These are phyloP conservation scores for Musa beccarii DNA, from an alignment of 176 grass and related monocot genomes.

Conservation along the genomic window DNA sequence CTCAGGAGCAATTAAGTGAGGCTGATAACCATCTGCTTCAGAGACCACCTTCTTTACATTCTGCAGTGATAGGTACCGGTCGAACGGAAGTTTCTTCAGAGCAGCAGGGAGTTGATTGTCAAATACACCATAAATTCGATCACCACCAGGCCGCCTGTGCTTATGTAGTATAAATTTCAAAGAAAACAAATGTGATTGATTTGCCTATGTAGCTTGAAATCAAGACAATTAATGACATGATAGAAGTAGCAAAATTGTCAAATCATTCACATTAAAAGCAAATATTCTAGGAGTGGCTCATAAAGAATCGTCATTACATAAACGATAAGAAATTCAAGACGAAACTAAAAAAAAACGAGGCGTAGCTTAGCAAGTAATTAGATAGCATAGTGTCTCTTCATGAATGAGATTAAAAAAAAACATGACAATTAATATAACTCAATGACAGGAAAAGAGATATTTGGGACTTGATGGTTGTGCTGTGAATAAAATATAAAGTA, in stretches of 20 bases:
- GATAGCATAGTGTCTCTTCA: no score
- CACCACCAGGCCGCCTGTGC: conserved; percentile 54
- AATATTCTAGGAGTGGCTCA: not conserved
- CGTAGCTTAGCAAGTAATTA: no score
- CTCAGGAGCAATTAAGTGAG: conserved; percentile 71
- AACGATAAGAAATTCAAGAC: no score
- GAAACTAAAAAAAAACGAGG: no score
- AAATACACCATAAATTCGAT: conserved; percentile 55
- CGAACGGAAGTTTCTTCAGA: conserved; percentile 51
- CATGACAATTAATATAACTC: no score
- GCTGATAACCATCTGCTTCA: conserved; percentile 74
- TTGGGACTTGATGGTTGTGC: no score
- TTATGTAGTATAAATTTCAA: conserved; percentile 16
- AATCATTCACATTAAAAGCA: not conserved
- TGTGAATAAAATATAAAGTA: no score
- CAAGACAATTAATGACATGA: not conserved
- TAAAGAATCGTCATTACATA: not conserved
- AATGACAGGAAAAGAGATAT: no score
- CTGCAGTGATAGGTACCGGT: conserved; percentile 46
- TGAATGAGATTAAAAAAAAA: no score
- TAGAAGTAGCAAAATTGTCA: no score
- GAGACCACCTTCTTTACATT: conserved; percentile 63
- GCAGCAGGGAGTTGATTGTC: conserved; percentile 52
- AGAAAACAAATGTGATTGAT: not conserved
- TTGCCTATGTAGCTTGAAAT: no score